These are phyloP conservation scores for Carpinus fangiana DNA, from an alignment of 306 rosid genomes.

Conservation along the genomic window DNA sequence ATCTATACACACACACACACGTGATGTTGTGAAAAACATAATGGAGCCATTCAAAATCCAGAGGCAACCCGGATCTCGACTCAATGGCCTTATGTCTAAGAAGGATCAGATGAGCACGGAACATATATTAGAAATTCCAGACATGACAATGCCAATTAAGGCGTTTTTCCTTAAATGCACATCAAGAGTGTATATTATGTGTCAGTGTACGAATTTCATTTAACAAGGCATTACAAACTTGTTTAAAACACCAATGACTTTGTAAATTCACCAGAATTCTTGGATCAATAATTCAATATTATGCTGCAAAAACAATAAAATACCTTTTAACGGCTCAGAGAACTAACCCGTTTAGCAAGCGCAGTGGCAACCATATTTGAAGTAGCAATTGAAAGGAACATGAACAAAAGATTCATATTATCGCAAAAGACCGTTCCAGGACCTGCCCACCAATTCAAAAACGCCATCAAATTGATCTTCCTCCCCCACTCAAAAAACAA, in stretches of 20 bases:
- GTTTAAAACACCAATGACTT: not conserved
- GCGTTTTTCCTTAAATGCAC: not conserved
- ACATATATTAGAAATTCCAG: not conserved
- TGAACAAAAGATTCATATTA: conserved; percentile 37
- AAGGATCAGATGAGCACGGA: not conserved
- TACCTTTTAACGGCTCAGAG: not conserved
- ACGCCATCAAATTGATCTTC: not conserved
- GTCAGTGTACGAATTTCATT: not conserved
- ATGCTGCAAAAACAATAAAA: not conserved
- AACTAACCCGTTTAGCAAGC: conserved; percentile 37
- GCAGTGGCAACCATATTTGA: conserved; percentile 44
- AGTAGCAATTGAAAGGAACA: conserved; percentile 42
- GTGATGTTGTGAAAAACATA: not conserved
- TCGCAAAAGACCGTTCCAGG: conserved; percentile 42
- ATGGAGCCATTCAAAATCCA: not conserved
- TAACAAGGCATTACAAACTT: not conserved
- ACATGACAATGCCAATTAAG: not conserved
- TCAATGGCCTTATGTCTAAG: not conserved
- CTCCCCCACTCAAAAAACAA: not conserved
- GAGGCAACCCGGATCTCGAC: not conserved
- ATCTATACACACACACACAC: too few relatives aligned
- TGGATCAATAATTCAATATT: not conserved
- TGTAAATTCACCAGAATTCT: not conserved
- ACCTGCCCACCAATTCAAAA: conserved; percentile 21
- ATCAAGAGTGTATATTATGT: not conserved